A percentile compares a stretch with the other conserved stretches of the same genome.
phyloP scores from a whole-genome alignment of 2,329 filamentous ascomycete species.

The Fonsecaea multimorphosa region DNA sequence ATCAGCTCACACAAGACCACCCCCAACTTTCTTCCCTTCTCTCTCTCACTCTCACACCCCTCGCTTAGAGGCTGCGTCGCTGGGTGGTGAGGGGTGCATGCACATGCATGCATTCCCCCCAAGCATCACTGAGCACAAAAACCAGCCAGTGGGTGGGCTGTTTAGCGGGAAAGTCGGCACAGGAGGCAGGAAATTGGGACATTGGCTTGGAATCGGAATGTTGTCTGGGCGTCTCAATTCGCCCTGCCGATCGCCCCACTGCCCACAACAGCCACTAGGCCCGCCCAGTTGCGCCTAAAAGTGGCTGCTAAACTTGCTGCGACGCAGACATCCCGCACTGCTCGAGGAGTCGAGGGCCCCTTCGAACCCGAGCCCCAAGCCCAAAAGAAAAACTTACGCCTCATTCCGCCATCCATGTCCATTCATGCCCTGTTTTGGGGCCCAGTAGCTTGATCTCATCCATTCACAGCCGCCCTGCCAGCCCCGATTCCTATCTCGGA shows the following conservation, averaged over 20 bases:
- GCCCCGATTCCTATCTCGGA: constrained; percentile 6
- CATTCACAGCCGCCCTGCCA: constrained; percentile 20
- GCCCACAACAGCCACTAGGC: neutral
- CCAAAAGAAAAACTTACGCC: constrained; percentile 25
- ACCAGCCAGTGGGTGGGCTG: constrained; percentile 17
- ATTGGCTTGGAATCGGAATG: constrained; percentile 8
- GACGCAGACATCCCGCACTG: constrained; percentile 29
- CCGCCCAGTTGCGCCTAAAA: constrained; percentile 7
- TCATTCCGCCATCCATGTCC: constrained; percentile 23
- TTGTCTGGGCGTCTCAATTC: constrained; percentile 14
- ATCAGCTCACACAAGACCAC: constrained; percentile 1
- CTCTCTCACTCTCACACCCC: constrained; percentile 1
- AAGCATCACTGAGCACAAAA: constrained; percentile 2
- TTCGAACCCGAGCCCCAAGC: neutral
- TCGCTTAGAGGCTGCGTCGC: constrained; percentile 4
- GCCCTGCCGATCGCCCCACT: constrained; percentile 26
- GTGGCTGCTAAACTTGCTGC: constrained; percentile 12
- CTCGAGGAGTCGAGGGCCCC: constrained; percentile 5
- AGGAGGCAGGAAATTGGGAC: constrained; percentile 9
- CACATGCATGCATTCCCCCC: constrained; percentile 1
- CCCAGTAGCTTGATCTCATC: constrained; percentile 12
- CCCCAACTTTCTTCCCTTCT: neutral
- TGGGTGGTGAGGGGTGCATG: constrained; percentile 15
- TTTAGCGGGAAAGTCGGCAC: constrained; percentile 34
- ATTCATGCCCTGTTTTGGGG: neutral